phyloP scores from a whole-genome alignment of 192 early-diverging fungal genomes.

The Jimgerdemannia lactiflua region DNA sequence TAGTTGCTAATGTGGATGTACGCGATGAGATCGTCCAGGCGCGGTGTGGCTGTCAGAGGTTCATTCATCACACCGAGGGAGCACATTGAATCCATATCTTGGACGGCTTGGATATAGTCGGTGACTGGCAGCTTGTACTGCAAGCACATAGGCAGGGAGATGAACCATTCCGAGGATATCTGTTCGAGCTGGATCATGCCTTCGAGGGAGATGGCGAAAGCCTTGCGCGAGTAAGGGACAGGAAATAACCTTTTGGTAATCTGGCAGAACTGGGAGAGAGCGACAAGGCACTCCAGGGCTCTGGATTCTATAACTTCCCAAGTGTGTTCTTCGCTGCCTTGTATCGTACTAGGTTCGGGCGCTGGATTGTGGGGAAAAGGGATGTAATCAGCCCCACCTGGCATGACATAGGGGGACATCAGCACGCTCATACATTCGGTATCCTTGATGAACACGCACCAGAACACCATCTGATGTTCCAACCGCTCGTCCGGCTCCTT shows the following conservation, averaged over 20 bases:
- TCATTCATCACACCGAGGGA: too few relatives aligned
- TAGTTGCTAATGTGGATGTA: neutral
- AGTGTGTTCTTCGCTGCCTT: neutral
- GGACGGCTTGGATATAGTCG: neutral
- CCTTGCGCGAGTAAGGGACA: neutral
- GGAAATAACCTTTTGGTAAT: neutral
- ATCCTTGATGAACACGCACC: neutral
- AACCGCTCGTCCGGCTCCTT: neutral
- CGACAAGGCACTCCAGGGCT: neutral
- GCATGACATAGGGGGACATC: neutral
- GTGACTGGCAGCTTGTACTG: neutral
- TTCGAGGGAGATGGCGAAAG: neutral
- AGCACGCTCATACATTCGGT: neutral
- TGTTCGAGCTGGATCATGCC: neutral
- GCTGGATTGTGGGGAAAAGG: neutral
- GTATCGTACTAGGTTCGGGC: neutral
- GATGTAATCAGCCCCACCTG: neutral
- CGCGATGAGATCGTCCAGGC: neutral
- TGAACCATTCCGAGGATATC: neutral
- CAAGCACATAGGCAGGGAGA: neutral
- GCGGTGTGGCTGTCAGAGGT: neutral
- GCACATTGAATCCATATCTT: neutral
- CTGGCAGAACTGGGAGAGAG: neutral
- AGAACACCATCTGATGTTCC: slow-evolving; percentile 1
- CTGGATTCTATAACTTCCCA: neutral